Evolutionary conservation across 2,329 filamentous ascomycete species (phyloP).

Genomic region (Alternaria sp.): DNA sequence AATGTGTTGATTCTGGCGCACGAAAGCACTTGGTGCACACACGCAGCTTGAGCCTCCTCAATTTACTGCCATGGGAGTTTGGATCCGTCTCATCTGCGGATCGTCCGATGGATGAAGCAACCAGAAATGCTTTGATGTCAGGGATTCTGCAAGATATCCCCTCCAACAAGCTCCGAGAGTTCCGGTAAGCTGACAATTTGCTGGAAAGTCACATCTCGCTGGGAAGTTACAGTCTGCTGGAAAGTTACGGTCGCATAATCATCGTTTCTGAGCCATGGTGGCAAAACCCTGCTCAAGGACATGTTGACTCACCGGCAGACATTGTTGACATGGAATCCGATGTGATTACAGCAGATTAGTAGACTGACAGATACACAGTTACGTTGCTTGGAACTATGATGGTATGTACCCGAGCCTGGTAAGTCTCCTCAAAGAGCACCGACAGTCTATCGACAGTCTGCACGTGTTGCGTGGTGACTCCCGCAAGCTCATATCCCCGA

Average conservation of each 20-base stretch:
- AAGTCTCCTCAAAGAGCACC: not conserved
- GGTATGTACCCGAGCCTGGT: not conserved
- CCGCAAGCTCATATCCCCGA: not conserved
- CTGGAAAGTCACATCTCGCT: not conserved
- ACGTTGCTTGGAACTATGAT: not conserved
- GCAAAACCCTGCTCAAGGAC: too few species aligned
- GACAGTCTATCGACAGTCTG: not conserved
- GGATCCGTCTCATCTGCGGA: not conserved
- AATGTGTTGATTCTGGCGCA: constrained; percentile 12
- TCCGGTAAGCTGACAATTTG: constrained; percentile 7
- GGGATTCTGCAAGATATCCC: constrained; percentile 8
- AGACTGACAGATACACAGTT: not conserved
- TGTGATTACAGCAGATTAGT: not conserved
- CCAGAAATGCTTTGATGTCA: not conserved
- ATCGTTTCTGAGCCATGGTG: not conserved
- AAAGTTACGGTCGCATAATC: not conserved
- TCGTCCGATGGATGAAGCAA: not conserved
- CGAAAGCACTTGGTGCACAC: constrained; percentile 6
- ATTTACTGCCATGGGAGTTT: not conserved
- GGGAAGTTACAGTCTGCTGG: not conserved
- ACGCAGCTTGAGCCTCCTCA: constrained; percentile 11
- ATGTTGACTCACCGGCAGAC: too few species aligned
- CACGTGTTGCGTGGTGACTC: not conserved
- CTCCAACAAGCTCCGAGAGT: constrained; percentile 4
- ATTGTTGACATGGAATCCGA: not conserved